Evolutionary conservation across 768 basidiomycete genomes (phyloP).

Genomic region (Phaeotremella skinneri): DNA sequence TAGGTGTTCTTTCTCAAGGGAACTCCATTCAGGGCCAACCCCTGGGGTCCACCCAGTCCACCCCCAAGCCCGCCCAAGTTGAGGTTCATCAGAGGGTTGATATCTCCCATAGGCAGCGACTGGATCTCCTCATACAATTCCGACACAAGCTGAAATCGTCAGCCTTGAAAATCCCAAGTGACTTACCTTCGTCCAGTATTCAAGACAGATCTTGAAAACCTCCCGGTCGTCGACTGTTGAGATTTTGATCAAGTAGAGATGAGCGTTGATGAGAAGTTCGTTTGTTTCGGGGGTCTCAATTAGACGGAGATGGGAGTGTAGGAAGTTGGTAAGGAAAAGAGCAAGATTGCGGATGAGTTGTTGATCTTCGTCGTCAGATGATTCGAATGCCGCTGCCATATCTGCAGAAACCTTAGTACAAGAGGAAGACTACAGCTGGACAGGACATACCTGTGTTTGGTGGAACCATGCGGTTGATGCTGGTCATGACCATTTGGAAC

Average conservation of each 20-base stretch:
- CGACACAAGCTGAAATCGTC: conserved; percentile 76
- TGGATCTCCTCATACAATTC: conserved; percentile 98
- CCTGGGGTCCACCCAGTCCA: conserved; percentile 43
- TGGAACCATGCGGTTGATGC: conserved; percentile 93
- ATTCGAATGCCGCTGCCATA: conserved; percentile 85
- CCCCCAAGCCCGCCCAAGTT: conserved; percentile 64
- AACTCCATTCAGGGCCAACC: conserved; percentile 43
- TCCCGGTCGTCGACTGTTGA: conserved; percentile 98
- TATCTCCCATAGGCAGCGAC: conserved; percentile 74
- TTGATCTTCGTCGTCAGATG: conserved; percentile 86
- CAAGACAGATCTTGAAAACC: conserved; percentile 98
- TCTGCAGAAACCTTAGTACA: conserved; percentile 52
- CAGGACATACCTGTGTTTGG: conserved; percentile 67
- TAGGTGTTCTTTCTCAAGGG: conserved; percentile 90
- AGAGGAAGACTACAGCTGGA: neutral
- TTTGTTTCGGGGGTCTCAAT: conserved; percentile 88
- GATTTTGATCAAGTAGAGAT: conserved; percentile 97
- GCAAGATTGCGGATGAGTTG: conserved; percentile 96
- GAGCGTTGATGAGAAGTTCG: conserved; percentile 91
- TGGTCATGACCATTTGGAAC: conserved; percentile 98
- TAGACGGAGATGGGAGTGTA: conserved; percentile 86
- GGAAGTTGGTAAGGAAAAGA: conserved; percentile 95
- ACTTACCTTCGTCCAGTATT: conserved; percentile 67
- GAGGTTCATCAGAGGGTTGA: conserved; percentile 70
- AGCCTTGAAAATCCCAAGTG: neutral